Percentiles rank a stretch among this genome's conserved stretches.
These are phyloP conservation scores for Staphylotrichum tortipilum DNA, from an alignment of 495 filamentous ascomycete genomes.

Conservation along the genomic window DNA sequence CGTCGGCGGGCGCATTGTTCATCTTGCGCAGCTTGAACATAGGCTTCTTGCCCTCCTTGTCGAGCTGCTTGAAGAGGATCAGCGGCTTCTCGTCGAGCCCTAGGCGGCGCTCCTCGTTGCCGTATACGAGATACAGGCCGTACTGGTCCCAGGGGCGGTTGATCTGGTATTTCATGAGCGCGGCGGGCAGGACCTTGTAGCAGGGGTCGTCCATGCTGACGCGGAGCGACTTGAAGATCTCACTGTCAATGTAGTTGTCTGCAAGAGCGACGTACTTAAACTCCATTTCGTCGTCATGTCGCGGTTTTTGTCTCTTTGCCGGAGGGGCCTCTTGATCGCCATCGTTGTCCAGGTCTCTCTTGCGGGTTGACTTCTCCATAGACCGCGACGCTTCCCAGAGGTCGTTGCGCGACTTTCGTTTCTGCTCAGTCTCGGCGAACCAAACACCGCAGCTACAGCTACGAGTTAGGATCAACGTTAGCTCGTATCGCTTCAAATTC, in stretches of 20 bases:
- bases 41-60: conserved; percentile 91
- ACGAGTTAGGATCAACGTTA: no score
- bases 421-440: no score
- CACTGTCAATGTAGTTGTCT: no score
- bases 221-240: conserved; percentile 97
- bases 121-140: conserved; percentile 93
- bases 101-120: conserved; percentile 90
- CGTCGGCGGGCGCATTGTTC: conserved; percentile 36
- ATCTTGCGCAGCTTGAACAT: conserved; percentile 95
- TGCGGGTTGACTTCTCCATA: no score
- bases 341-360: no score
- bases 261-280: neutral
- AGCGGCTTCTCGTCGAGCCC: conserved; percentile 86
- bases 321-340: no score
- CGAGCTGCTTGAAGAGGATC: conserved; percentile 92
- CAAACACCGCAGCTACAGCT: no score
- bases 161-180: conserved; percentile 96
- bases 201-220: conserved; percentile 97
- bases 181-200: conserved; percentile 91
- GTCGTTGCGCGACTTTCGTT: no score
- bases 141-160: conserved; percentile 95
- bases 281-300: neutral
- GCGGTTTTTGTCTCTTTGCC: no score
- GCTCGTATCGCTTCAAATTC: no score
- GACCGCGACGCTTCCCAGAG: no score